These are phyloP conservation scores for Chaetomiaceae sp. DNA, from an alignment of 2,329 filamentous ascomycete species.

Conservation along the genomic window DNA sequence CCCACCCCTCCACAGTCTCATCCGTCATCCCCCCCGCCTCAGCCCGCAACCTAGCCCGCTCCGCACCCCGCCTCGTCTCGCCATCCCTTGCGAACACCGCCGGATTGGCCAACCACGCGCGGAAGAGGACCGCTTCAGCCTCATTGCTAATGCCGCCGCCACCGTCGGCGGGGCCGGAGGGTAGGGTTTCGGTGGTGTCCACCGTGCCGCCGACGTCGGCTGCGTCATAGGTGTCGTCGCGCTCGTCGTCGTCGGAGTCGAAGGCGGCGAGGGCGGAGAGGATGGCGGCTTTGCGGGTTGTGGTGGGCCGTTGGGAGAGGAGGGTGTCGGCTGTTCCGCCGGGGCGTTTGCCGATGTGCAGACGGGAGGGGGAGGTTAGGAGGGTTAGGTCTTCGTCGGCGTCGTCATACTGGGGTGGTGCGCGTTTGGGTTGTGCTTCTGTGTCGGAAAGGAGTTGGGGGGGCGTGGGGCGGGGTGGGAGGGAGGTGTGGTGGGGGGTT, in stretches of 20 bases:
- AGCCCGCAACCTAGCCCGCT: conserved; percentile 59
- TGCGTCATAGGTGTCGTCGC: conserved; percentile 93
- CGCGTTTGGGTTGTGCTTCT: conserved; percentile 32
- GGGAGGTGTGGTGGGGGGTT: conserved; percentile 49
- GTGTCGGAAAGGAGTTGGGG: conserved; percentile 38
- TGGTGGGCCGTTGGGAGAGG: conserved; percentile 58
- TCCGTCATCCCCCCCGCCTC: conserved; percentile 90
- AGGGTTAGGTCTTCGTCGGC: conserved; percentile 76
- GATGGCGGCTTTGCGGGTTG: conserved; percentile 75
- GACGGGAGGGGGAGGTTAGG: conserved; percentile 61
- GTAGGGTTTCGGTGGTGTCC: conserved; percentile 34
- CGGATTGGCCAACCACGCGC: conserved; percentile 60
- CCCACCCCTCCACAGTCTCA: conserved; percentile 92
- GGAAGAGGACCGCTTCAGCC: conserved; percentile 74
- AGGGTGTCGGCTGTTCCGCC: conserved; percentile 66
- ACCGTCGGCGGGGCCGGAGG: conserved; percentile 29
- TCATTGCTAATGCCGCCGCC: too few relatives aligned
- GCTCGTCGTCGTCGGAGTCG: conserved; percentile 91
- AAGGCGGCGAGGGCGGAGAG: conserved; percentile 83
- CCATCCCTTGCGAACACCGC: conserved; percentile 67
- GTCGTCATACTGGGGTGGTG: too few relatives aligned
- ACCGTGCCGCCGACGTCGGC: conserved; percentile 88
- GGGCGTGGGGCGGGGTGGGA: conserved; percentile 43
- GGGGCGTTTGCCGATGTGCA: conserved; percentile 73
- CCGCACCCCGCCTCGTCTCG: conserved; percentile 59